These are phyloP conservation scores for Debaryomyces tyrocola DNA, from an alignment of 805 yeast species.

Conservation along the genomic window DNA sequence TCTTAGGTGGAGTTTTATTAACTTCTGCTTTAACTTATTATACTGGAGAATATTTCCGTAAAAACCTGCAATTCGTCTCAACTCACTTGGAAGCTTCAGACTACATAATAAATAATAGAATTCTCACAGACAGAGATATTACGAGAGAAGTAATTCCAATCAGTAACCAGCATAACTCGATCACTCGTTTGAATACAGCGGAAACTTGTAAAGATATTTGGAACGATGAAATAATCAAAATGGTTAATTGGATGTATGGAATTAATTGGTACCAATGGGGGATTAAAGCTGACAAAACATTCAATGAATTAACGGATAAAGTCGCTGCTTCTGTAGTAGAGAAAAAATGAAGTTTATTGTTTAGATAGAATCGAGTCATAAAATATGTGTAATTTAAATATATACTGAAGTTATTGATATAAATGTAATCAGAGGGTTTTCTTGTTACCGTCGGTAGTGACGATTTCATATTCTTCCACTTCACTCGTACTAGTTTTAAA, in stretches of 20 bases:
- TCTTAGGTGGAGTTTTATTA: conserved; percentile 54
- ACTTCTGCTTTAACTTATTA: conserved; percentile 63
- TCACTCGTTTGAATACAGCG: conserved; percentile 37
- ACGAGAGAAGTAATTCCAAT: conserved; percentile 44
- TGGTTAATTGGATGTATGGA: conserved; percentile 63
- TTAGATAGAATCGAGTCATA: too few relatives aligned
- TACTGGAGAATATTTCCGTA: conserved; percentile 56
- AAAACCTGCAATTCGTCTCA: conserved; percentile 47
- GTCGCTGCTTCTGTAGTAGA: conserved; percentile 8
- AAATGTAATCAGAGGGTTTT: conserved; percentile 1
- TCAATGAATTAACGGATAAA: conserved; percentile 29
- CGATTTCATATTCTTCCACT: too few relatives aligned
- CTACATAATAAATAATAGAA: conserved; percentile 51
- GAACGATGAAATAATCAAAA: conserved; percentile 69
- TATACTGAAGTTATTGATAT: too few relatives aligned
- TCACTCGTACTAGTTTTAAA: conserved; percentile 30
- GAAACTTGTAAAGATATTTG: conserved; percentile 77
- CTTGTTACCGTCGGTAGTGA: not conserved
- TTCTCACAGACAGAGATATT: conserved; percentile 49
- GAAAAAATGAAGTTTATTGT: conserved; percentile 5
- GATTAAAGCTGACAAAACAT: conserved; percentile 31
- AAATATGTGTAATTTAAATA: not conserved
- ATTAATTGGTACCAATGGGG: conserved; percentile 49
- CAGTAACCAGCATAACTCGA: conserved; percentile 22
- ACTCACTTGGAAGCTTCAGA: conserved; percentile 48